A percentile compares a stretch with the other conserved stretches of the same genome.
These are phyloP conservation scores for Furcasterigmium furcatum DNA, from an alignment of 2,329 filamentous ascomycete genomes.

Conservation along the genomic window DNA sequence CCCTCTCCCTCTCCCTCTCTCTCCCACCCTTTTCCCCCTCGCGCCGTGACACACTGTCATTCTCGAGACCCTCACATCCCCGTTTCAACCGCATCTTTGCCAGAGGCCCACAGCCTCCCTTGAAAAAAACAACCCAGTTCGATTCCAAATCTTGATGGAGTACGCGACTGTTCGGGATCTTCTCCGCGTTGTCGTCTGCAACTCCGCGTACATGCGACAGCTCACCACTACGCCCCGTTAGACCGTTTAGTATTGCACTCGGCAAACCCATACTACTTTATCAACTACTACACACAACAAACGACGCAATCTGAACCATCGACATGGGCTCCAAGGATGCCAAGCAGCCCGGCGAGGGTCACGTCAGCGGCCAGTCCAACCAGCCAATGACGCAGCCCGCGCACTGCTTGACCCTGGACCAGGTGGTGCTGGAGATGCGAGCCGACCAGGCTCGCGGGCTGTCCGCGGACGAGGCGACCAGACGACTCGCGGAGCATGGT, in stretches of 20 bases:
- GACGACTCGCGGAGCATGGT: slow-evolving; percentile 50
- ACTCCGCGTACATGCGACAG: slow-evolving; percentile 9
- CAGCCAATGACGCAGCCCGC: slow-evolving; percentile 49
- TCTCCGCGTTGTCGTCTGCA: slow-evolving; percentile 8
- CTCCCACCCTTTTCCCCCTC: no score
- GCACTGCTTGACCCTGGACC: slow-evolving; percentile 47
- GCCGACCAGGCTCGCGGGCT: slow-evolving; percentile 50
- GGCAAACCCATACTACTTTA: neutral
- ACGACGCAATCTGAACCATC: no score
- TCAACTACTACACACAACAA: no score
- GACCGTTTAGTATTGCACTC: no score
- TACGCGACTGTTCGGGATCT: slow-evolving; percentile 5
- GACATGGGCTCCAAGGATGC: neutral
- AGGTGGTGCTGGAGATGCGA: slow-evolving; percentile 48
- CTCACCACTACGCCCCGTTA: slow-evolving; percentile 8
- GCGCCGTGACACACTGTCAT: no score
- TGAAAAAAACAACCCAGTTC: no score
- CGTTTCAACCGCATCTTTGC: no score
- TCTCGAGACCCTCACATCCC: no score
- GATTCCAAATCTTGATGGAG: slow-evolving; percentile 2
- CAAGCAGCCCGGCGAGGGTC: slow-evolving; percentile 3
- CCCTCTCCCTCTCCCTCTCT: no score
- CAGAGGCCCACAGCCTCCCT: no score
- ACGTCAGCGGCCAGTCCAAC: slow-evolving; percentile 30
- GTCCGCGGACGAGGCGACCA: slow-evolving; percentile 43